Conservation (phyloP, 2,329 filamentous ascomycete genomes). For the Penicillium thymicola region DNA sequence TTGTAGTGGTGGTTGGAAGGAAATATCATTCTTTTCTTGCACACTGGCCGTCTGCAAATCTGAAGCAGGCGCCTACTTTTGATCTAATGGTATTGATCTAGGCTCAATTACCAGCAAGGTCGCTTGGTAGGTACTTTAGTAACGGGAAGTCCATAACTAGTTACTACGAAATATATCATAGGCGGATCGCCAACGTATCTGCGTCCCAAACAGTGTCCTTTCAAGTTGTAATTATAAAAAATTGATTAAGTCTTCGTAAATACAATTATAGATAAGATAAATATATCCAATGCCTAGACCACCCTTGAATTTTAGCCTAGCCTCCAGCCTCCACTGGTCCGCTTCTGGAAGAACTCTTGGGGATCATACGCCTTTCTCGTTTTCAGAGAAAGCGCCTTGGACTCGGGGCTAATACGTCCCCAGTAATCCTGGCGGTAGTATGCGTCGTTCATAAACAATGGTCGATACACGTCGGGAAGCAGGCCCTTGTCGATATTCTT, state of each 20-base stretch:
- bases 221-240: background rate
- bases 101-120: background rate
- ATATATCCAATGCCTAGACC: background rate
- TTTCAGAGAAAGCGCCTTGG: slow-evolving; percentile 30
- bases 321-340: slow-evolving; percentile 42
- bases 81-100: background rate
- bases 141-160: background rate
- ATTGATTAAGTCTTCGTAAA: background rate
- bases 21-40: too few relatives aligned
- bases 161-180: background rate
- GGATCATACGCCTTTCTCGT: slow-evolving; percentile 41
- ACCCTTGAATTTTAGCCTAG: background rate
- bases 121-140: background rate
- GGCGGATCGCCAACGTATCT: background rate
- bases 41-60: background rate
- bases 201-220: background rate
- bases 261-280: slow-evolving; percentile 1
- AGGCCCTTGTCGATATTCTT: slow-evolving; percentile 34
- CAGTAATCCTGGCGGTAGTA: slow-evolving; percentile 47
- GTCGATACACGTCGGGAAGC: slow-evolving; percentile 41
- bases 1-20: too few relatives aligned
- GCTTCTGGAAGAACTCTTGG: slow-evolving; percentile 38
- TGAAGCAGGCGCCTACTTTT: slow-evolving; percentile 19
- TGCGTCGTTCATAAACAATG: slow-evolving; percentile 49
- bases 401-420: slow-evolving; percentile 34